A percentile compares a stretch with the other conserved stretches of the same genome.
phyloP scores from a whole-genome alignment of 192 early-diverging fungal genomes.

The Umbelopsis sp. region DNA sequence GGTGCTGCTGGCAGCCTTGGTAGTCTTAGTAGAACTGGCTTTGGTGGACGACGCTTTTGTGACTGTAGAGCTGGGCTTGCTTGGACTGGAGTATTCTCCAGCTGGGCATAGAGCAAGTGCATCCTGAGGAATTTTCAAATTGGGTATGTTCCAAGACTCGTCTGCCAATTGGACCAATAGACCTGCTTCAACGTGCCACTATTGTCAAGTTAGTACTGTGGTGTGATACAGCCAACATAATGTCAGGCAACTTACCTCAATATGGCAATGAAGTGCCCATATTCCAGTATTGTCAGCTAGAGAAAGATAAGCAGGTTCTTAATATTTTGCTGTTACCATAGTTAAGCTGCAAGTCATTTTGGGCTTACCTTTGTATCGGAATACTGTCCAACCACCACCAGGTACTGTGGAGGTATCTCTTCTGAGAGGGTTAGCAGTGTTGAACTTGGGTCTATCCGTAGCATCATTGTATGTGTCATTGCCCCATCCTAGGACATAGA shows the following conservation, averaged over 20 bases:
- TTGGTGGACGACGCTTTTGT: background rate
- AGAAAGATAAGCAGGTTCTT: background rate
- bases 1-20: background rate
- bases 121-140: background rate
- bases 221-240: background rate
- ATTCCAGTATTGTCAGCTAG: slow-evolving; percentile 22
- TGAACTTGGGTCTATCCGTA: slow-evolving; percentile 20
- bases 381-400: slow-evolving; percentile 43
- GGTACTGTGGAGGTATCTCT: slow-evolving; percentile 71
- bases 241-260: slow-evolving; percentile 17
- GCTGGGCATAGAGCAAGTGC: slow-evolving; percentile 16
- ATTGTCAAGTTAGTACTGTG: background rate
- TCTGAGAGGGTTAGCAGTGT: slow-evolving; percentile 44
- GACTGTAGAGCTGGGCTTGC: background rate
- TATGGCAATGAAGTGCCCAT: slow-evolving; percentile 31
- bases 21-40: background rate
- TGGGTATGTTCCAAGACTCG: slow-evolving; percentile 1
- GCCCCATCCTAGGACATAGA: slow-evolving; percentile 42
- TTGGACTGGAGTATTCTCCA: background rate
- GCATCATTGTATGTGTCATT: slow-evolving; percentile 25
- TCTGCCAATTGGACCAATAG: slow-evolving; percentile 37
- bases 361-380: slow-evolving; percentile 25
- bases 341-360: too few relatives aligned
- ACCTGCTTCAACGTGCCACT: slow-evolving; percentile 48
- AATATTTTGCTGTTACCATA: background rate